Evolutionary conservation across 2,329 filamentous ascomycete genomes (phyloP).

Genomic region (Apiospora malaysiana): DNA sequence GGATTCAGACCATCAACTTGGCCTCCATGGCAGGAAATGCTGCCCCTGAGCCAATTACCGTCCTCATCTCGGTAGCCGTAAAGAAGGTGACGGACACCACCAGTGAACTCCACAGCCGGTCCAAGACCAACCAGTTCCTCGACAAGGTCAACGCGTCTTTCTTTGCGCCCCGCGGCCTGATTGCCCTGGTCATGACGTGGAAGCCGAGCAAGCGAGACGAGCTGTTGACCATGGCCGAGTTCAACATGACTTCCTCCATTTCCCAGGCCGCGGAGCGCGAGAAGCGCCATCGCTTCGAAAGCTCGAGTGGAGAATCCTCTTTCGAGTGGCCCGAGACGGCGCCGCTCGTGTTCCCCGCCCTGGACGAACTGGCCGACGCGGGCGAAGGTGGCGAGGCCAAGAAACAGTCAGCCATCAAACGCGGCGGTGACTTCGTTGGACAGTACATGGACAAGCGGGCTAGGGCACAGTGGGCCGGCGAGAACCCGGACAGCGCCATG

Average conservation of each 20-base stretch:
- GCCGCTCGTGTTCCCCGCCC: slow-evolving; percentile 53
- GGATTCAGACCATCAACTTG: slow-evolving; percentile 15
- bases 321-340: slow-evolving; percentile 53
- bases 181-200: slow-evolving; percentile 53
- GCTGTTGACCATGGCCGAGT: slow-evolving; percentile 22
- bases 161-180: slow-evolving; percentile 58
- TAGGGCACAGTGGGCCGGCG: slow-evolving; percentile 51
- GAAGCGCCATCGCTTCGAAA: slow-evolving; percentile 38
- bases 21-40: not conserved
- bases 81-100: slow-evolving; percentile 49
- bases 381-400: slow-evolving; percentile 25
- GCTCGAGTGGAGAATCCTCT: slow-evolving; percentile 44
- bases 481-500: slow-evolving; percentile 45
- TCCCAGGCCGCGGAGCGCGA: not conserved
- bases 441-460: slow-evolving; percentile 56
- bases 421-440: slow-evolving; percentile 43
- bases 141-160: slow-evolving; percentile 60
- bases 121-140: slow-evolving; percentile 58
- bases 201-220: slow-evolving; percentile 45
- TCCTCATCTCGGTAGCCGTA: slow-evolving; percentile 47
- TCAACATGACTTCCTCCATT: not conserved
- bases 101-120: slow-evolving; percentile 46
- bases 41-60: not conserved
- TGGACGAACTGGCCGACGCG: slow-evolving; percentile 38
- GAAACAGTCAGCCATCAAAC: slow-evolving; percentile 36